Conservation (phyloP, 1,284 basidiomycete species). For the Athelia sp. region DNA sequence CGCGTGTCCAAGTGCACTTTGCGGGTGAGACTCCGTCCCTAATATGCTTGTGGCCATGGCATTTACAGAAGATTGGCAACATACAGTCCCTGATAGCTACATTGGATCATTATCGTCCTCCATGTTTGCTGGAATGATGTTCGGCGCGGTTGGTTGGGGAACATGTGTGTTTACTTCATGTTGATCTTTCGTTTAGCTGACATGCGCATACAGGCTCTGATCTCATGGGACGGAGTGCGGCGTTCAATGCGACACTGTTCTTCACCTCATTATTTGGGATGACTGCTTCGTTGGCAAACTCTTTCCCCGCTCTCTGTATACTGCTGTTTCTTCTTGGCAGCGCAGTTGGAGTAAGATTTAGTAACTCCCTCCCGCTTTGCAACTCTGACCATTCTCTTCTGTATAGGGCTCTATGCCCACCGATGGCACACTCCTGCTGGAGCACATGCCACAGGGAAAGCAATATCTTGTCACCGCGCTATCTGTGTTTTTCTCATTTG, state of each 20-base stretch:
- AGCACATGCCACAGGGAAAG: conserved; percentile 89
- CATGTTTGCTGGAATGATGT: conserved; percentile 94
- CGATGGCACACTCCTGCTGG: conserved; percentile 90
- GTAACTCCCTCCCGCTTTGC: neutral
- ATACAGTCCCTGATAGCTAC: conserved; percentile 64
- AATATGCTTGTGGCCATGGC: too few relatives aligned
- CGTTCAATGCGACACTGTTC: conserved; percentile 91
- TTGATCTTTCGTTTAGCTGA: conserved; percentile 7
- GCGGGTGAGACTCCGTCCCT: too few relatives aligned
- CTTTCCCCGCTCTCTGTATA: conserved; percentile 70
- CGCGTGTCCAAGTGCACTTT: conserved; percentile 87
- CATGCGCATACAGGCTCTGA: conserved; percentile 48
- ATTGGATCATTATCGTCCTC: conserved; percentile 76
- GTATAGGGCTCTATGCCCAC: conserved; percentile 90
- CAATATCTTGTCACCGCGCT: conserved; percentile 92
- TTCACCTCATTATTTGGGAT: conserved; percentile 89
- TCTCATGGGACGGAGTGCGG: conserved; percentile 78
- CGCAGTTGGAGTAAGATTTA: conserved; percentile 72
- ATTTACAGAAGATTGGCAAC: too few relatives aligned
- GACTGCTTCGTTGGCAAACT: conserved; percentile 72
- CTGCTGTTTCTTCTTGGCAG: conserved; percentile 86
- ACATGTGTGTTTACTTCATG: conserved; percentile 49
- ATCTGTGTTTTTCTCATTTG: conserved; percentile 92
- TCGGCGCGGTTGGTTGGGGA: conserved; percentile 92
- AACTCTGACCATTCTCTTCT: conserved; percentile 7